phyloP scores from a whole-genome alignment of 768 basidiomycete genomes.

The Erythrobasidium yunnanense region DNA sequence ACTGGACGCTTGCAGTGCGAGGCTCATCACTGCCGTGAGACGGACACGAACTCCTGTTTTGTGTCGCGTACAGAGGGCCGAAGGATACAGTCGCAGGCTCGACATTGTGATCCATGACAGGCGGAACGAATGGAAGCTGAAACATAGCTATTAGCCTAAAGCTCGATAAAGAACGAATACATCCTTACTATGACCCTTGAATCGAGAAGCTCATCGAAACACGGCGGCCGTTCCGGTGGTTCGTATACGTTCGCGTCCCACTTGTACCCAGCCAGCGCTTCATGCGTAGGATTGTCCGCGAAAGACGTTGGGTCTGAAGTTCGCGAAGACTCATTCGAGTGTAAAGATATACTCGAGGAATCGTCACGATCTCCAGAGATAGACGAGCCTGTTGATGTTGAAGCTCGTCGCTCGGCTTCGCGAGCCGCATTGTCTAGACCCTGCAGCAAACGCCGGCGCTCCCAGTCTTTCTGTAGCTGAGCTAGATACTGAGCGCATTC shows the following conservation, averaged over 20 bases:
- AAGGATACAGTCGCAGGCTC: too few species aligned
- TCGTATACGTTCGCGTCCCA: conserved; percentile 60
- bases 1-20: too few species aligned
- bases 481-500: conserved; percentile 89
- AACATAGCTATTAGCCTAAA: background rate
- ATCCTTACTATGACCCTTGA: conserved; percentile 69
- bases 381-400: background rate
- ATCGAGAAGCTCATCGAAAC: conserved; percentile 80
- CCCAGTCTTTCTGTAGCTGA: conserved; percentile 96
- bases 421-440: conserved; percentile 62
- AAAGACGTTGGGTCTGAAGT: conserved; percentile 4
- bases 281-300: conserved; percentile 54
- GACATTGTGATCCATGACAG: background rate
- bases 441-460: conserved; percentile 59
- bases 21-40: too few species aligned
- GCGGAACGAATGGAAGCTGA: conserved; percentile 27
- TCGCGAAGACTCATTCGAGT: conserved; percentile 2
- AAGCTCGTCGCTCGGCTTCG: conserved; percentile 3
- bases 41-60: too few species aligned
- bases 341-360: conserved; percentile 8
- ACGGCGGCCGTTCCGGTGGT: conserved; percentile 64
- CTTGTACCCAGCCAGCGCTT: conserved; percentile 49
- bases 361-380: background rate
- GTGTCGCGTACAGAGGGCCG: too few species aligned
- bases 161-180: background rate